A percentile compares a stretch with the other conserved stretches of the same genome.
phyloP scores from a whole-genome alignment of 371 early-diverging fungal genomes.

The Lichtheimia ramosa region DNA sequence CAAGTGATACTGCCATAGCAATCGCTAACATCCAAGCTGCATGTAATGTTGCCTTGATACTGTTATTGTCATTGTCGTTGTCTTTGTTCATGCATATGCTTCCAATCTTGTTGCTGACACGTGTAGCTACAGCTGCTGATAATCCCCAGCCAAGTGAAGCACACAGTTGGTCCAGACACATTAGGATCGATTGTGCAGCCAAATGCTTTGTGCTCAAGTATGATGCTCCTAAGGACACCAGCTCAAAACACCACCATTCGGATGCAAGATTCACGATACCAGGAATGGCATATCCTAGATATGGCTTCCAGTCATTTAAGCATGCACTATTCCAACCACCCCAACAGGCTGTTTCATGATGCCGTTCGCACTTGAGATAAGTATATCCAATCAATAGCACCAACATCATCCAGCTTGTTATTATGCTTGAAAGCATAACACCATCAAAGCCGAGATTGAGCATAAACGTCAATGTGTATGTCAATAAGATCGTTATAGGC shows the following conservation, averaged over 20 bases:
- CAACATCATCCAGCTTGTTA: slow-evolving; percentile 65
- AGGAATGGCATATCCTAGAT: slow-evolving; percentile 58
- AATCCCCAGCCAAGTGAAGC: slow-evolving; percentile 66
- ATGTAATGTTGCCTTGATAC: background rate
- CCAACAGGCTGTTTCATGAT: slow-evolving; percentile 47
- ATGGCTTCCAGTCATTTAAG: slow-evolving; percentile 46
- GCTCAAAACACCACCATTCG: slow-evolving; percentile 61
- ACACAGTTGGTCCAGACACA: slow-evolving; percentile 60
- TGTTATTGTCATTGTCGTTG: background rate
- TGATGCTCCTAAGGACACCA: slow-evolving; percentile 62
- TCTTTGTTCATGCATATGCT: slow-evolving; percentile 1
- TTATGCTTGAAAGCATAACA: slow-evolving; percentile 69
- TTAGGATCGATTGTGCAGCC: slow-evolving; percentile 76
- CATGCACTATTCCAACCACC: slow-evolving; percentile 73
- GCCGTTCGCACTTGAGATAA: slow-evolving; percentile 42
- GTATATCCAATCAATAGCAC: slow-evolving; percentile 59
- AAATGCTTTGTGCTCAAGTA: slow-evolving; percentile 65
- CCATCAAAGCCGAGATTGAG: slow-evolving; percentile 67
- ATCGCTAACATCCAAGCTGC: background rate
- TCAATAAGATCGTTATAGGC: slow-evolving; percentile 68
- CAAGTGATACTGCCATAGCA: background rate
- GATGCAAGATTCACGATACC: slow-evolving; percentile 55
- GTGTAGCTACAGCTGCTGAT: slow-evolving; percentile 67
- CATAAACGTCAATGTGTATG: slow-evolving; percentile 66
- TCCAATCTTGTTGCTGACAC: slow-evolving; percentile 71